A percentile compares a stretch with the other conserved stretches of the same genome.
phyloP scores from a whole-genome alignment of 257 asterid species.

The Solanum sitiens region DNA sequence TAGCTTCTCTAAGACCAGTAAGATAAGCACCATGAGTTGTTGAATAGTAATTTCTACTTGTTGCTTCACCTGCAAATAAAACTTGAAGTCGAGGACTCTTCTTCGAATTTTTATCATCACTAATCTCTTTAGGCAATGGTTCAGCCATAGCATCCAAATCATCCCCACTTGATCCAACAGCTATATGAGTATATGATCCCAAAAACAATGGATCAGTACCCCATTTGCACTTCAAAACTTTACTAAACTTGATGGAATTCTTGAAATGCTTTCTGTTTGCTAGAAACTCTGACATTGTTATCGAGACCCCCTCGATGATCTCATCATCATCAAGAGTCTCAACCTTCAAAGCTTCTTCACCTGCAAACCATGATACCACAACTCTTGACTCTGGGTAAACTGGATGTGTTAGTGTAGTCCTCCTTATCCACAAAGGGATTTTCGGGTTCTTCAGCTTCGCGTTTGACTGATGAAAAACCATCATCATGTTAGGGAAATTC shows the following conservation, averaged over 20 bases:
- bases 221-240: slow-evolving; percentile 65
- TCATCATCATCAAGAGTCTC: slow-evolving; percentile 47
- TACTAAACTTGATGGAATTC: slow-evolving; percentile 14
- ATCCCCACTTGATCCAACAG: slow-evolving; percentile 71
- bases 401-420: slow-evolving; percentile 45
- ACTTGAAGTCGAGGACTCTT: slow-evolving; percentile 39
- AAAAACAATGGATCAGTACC: slow-evolving; percentile 75
- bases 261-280: slow-evolving; percentile 6
- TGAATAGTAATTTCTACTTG: slow-evolving; percentile 74
- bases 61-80: slow-evolving; percentile 89
- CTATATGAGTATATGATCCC: slow-evolving; percentile 80
- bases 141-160: slow-evolving; percentile 40
- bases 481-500: slow-evolving; percentile 35
- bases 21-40: slow-evolving; percentile 91
- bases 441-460: slow-evolving; percentile 19
- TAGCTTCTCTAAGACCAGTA: slow-evolving; percentile 89
- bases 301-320: slow-evolving; percentile 44
- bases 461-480: slow-evolving; percentile 49
- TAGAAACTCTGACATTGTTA: slow-evolving; percentile 42
- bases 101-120: background rate
- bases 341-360: slow-evolving; percentile 64
- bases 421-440: slow-evolving; percentile 72
- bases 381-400: slow-evolving; percentile 43
- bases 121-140: slow-evolving; percentile 42
- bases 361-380: slow-evolving; percentile 69